Conservation (phyloP, 163 green algal species). For the Coccomyxa subellipsoidea region DNA sequence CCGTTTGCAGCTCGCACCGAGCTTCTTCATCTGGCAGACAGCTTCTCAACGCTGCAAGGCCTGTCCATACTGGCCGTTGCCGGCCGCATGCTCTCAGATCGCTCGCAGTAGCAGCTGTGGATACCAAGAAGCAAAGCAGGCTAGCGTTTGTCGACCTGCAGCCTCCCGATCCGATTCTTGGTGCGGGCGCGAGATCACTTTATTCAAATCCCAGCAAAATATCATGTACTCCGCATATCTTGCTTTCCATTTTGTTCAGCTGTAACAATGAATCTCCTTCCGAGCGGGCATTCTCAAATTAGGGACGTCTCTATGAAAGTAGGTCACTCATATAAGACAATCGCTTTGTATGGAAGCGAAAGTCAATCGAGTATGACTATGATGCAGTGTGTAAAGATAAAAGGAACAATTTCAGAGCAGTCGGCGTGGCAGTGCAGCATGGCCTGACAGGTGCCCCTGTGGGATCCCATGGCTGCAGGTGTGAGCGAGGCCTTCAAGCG, state of each 20-base stretch:
- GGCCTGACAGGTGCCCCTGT: background rate
- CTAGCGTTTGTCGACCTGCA: constrained; percentile 34
- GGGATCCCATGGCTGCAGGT: background rate
- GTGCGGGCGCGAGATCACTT: constrained; percentile 16
- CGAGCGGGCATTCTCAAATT: no score
- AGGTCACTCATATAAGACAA: no score
- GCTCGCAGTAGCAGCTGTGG: background rate
- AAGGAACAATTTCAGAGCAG: no score
- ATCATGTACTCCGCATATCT: no score
- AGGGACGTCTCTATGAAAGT: no score
- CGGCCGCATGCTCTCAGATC: background rate
- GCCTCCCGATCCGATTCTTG: constrained; percentile 78
- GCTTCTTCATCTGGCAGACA: background rate
- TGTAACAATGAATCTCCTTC: no score
- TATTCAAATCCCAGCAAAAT: no score
- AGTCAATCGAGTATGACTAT: no score
- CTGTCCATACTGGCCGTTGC: background rate
- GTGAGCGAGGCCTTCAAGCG: constrained; percentile 90
- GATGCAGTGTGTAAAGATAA: no score
- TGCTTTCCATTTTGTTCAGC: no score
- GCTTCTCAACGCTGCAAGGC: background rate
- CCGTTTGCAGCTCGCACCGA: background rate
- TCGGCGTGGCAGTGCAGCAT: no score
- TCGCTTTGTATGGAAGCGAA: no score
- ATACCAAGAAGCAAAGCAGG: constrained; percentile 19